Conservation (phyloP, 2,329 filamentous ascomycete species). For the Ceratocystis cubensis region DNA sequence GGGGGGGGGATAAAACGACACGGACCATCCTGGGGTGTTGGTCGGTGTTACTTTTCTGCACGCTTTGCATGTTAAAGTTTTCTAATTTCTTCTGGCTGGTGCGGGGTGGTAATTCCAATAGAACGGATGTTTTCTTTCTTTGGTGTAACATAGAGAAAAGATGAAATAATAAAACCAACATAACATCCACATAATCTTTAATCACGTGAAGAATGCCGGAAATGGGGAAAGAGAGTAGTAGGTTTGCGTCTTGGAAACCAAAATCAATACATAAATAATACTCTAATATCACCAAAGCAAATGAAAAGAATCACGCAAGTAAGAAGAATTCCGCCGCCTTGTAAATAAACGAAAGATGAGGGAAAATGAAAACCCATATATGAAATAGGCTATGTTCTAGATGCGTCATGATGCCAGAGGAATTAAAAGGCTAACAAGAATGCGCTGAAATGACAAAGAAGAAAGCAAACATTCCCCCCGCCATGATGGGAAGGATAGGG, state of each 20-base stretch:
- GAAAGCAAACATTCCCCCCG: neutral
- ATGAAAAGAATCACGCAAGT: neutral
- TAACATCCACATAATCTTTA: neutral
- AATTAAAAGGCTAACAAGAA: neutral
- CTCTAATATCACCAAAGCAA: neutral
- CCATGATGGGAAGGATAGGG: neutral
- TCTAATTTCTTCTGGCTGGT: no score
- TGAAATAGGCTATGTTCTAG: neutral
- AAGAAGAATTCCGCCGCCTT: neutral
- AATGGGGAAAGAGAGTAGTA: neutral
- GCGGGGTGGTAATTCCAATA: no score
- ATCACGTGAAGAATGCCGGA: neutral
- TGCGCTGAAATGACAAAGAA: constrained; percentile 5
- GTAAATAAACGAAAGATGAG: neutral
- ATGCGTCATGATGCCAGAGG: neutral
- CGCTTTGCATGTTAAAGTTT: neutral
- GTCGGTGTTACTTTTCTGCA: neutral
- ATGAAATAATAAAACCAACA: neutral
- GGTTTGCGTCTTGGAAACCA: neutral
- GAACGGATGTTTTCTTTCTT: neutral
- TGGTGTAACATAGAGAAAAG: constrained; percentile 8
- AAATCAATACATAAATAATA: neutral
- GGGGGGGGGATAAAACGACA: no score
- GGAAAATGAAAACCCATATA: neutral
- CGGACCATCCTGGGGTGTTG: no score